These are phyloP conservation scores for Lodderomyces orthopsilosis DNA, from an alignment of 1,139 yeast genomes.

Conservation along the genomic window DNA sequence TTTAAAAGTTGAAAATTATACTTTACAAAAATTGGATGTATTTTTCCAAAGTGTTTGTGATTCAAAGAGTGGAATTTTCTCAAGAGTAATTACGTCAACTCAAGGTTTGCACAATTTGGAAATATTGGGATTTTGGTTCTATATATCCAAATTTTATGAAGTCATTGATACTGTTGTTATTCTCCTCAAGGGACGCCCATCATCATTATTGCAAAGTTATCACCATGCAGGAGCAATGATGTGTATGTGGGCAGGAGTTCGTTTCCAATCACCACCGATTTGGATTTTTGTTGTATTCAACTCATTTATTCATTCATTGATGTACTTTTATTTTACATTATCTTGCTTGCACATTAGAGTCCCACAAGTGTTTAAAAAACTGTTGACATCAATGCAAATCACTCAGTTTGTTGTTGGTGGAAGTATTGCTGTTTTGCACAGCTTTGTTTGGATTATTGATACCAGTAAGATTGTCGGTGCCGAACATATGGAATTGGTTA, in stretches of 20 bases:
- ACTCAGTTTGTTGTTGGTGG: constrained; percentile 73
- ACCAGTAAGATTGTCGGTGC: constrained; percentile 25
- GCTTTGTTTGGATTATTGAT: constrained; percentile 61
- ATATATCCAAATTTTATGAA: constrained; percentile 71
- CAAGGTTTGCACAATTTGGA: constrained; percentile 45
- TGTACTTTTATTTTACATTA: constrained; percentile 71
- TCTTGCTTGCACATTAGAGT: constrained; percentile 60
- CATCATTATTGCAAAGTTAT: constrained; percentile 68
- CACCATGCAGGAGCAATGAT: constrained; percentile 84
- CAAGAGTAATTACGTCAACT: constrained; percentile 15
- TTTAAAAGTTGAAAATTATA: constrained; percentile 8
- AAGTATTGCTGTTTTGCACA: constrained; percentile 59
- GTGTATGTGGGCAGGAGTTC: constrained; percentile 80
- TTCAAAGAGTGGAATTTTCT: constrained; percentile 58
- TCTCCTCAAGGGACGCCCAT: constrained; percentile 65
- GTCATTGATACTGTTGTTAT: constrained; percentile 69
- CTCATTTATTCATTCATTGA: constrained; percentile 71
- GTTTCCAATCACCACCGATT: constrained; percentile 72
- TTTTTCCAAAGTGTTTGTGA: constrained; percentile 65
- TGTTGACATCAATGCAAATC: constrained; percentile 67
- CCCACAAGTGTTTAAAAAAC: constrained; percentile 56
- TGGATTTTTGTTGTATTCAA: constrained; percentile 82
- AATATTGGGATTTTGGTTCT: constrained; percentile 65
- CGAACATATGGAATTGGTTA: constrained; percentile 28
- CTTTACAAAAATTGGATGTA: constrained; percentile 18